Evolutionary conservation across 2,329 filamentous ascomycete species (phyloP).

Genomic region (Myriangium duriaei): DNA sequence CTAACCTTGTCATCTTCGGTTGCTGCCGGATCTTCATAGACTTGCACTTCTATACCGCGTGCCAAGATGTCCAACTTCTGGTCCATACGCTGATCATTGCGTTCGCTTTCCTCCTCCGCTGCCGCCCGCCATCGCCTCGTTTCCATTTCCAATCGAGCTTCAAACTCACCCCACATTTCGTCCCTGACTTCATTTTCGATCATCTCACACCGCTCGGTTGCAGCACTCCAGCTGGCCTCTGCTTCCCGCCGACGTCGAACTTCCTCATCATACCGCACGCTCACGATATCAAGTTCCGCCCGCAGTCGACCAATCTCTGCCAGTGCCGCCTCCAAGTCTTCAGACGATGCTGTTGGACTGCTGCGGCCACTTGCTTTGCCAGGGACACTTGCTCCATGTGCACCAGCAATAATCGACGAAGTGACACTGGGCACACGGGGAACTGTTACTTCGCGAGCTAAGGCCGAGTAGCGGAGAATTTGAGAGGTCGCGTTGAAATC

Average conservation of each 20-base stretch:
- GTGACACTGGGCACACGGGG: constrained; percentile 76
- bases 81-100: constrained; percentile 74
- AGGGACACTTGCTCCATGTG: constrained; percentile 14
- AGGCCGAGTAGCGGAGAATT: constrained; percentile 84
- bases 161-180: constrained; percentile 80
- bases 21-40: constrained; percentile 30
- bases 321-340: constrained; percentile 71
- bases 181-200: constrained; percentile 79
- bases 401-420: constrained; percentile 46
- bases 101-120: constrained; percentile 63
- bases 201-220: constrained; percentile 52
- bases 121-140: constrained; percentile 69
- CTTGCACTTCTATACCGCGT: constrained; percentile 34
- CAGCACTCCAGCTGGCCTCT: constrained; percentile 59
- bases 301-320: constrained; percentile 69
- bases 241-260: constrained; percentile 55
- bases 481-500: constrained; percentile 97
- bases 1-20: constrained; percentile 19
- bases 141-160: constrained; percentile 61
- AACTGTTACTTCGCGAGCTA: constrained; percentile 85
- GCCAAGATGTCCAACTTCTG: constrained; percentile 69
- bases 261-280: constrained; percentile 57
- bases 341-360: constrained; percentile 28
- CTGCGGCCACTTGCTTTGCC: constrained; percentile 25
- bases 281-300: constrained; percentile 64